Evolutionary conservation across 2,329 filamentous ascomycete genomes (phyloP).

Genomic region (Raffaelea ambrosiae): DNA sequence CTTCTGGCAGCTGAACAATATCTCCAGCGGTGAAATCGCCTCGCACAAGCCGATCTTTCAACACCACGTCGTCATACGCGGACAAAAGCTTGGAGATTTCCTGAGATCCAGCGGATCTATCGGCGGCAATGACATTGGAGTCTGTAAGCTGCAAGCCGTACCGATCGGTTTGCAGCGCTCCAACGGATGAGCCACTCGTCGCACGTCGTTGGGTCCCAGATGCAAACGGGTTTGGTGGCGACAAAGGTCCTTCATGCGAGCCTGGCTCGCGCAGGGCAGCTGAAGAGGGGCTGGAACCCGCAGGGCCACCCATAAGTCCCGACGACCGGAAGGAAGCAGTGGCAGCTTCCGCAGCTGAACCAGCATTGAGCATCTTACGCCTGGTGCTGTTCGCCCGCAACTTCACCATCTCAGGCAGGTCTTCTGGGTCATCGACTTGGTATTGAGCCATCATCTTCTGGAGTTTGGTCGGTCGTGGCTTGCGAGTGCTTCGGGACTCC

Average conservation of each 20-base stretch:
- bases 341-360: conserved; percentile 28
- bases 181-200: neutral
- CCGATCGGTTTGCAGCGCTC: neutral
- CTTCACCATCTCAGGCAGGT: conserved; percentile 74
- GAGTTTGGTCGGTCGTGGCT: conserved; percentile 91
- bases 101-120: conserved; percentile 8
- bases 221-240: no score
- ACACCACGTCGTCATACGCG: conserved; percentile 27
- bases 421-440: conserved; percentile 82
- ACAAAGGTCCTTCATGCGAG: no score
- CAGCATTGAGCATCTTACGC: conserved; percentile 58
- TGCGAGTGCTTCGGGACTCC: conserved; percentile 82
- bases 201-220: no score
- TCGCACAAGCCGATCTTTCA: conserved; percentile 43
- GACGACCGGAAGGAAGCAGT: no score
- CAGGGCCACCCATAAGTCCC: no score
- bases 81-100: conserved; percentile 29
- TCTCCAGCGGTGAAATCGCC: conserved; percentile 29
- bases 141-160: conserved; percentile 23
- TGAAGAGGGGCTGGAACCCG: no score
- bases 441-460: conserved; percentile 89
- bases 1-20: conserved; percentile 23
- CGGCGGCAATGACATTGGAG: no score
- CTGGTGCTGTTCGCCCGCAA: conserved; percentile 68
- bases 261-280: no score